Base-by-base conservation (phyloP, 1,139 yeast genomes). In the Hyphopichia wangnamkhiaoensis region DNA sequence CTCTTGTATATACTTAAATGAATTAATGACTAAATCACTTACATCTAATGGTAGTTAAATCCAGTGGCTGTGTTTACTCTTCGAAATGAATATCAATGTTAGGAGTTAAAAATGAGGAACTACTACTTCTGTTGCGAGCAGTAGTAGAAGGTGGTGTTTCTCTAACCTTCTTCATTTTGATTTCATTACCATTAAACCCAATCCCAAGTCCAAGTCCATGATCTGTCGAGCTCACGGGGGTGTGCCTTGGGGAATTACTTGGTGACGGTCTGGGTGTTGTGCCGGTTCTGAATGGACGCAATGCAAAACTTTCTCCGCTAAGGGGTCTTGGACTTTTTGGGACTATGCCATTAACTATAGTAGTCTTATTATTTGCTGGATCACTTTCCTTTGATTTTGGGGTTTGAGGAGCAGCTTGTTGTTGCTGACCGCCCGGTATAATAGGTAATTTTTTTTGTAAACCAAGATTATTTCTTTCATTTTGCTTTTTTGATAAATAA, bases 221-320 rank as follows among this genome's bases (percentile, higher is more conserved):
- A 13, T 45, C 49, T 12, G 41, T 12, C 8, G 47, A 39, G 17
- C 34, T 59, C 46, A 48, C 42, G 1, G 64, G 63, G 5, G 58
- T 47, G 38, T 59, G 64, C 24, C 56, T 53, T 2, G 77, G 76
- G 1, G 76, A 69, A 2, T 56, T 49, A 19, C 56, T 51, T 0
- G 76, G 78, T 0, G 75, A 66, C 1, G 76, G 73, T 18, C 57
- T 52, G 8, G 77, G 76, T 0, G 76, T 70, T 1, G 61, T 55
- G 24, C 59, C 63, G 0, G 77, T 72, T 38, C 69, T 59, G 46
- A 72, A 72, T 5, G 77, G 77, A 35, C 78, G 54, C 37, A 71
- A 59, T 1, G 72, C 50, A 45, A 72, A 71, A 37, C 56, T 60
- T 4, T 67, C 75, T 37, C 39, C 38, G 35, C 50, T 47, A 2